Base-by-base conservation (phyloP, 2,329 filamentous ascomycete genomes). In the Fusarium piperis region DNA sequence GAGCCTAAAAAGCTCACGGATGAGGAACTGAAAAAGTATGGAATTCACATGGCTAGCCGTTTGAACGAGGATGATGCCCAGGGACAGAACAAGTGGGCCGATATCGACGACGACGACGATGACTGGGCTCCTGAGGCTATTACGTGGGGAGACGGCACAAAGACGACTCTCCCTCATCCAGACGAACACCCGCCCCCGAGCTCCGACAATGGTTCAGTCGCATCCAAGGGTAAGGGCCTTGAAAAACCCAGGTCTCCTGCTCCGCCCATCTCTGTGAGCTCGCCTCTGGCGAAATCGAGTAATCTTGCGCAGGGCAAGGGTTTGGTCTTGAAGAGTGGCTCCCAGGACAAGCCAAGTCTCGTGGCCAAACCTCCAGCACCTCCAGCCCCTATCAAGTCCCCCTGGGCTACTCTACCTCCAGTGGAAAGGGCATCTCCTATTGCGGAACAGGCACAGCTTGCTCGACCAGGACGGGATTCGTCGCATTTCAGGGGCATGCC, bases 81-180 rank as follows among this genome's bases (percentile, higher is more conserved):
- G 64, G 93, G 93, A 65, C 92, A 94, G 75, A 90, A 91, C 33
- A 95, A 95, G 79, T 97, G 94, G 94, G 94, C 93, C 26, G 94
- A 97, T 77, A 95, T 95, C 67, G 94, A 96, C 68, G 94, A 96
- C 64, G 93, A 96, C 71, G 93, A 95, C 76, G 94, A 96, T 38
- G 93, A 95, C 77, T 95, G 93, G 92, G 92, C 91, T 15, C 93
- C 93, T 2, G 93, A 96, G 71, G 90, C 92, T 59, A 94, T 96
- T 72, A 93, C 93, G 65, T 97, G 94, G 94, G 93, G 93, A 78
- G 94, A 97, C 80, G 93, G 93, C 60, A 96, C 93, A 55, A 95
- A 95, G 80, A 92, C 92, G 35, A 93, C 91, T 7, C 85, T 95
- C 16, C 89, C 92, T 16, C 88, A 90, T 68, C 83, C 86, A 57